Conservation (phyloP, 1,139 yeast species). For the Hansenula sp. region DNA sequence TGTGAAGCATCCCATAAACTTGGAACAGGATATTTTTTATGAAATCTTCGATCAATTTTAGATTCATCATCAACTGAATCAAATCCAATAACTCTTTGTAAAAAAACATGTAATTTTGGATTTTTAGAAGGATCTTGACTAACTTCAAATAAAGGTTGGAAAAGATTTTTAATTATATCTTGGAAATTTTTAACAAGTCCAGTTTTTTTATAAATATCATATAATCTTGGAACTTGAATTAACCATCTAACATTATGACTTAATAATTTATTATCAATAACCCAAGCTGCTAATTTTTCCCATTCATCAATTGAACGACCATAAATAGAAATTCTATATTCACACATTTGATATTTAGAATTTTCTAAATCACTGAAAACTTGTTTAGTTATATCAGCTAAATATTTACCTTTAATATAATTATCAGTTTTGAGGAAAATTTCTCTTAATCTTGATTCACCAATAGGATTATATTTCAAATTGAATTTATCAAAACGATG, state of each 20-base stretch:
- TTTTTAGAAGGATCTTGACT: conserved; percentile 77
- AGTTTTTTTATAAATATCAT: conserved; percentile 79
- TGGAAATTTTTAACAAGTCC: conserved; percentile 69
- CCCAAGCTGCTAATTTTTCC: conserved; percentile 95
- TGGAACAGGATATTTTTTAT: conserved; percentile 79
- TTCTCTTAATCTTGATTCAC: conserved; percentile 94
- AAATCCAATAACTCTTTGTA: conserved; percentile 94
- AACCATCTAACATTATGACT: conserved; percentile 97
- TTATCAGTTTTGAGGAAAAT: conserved; percentile 95
- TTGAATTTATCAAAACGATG: conserved; percentile 98
- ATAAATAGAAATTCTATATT: conserved; percentile 89
- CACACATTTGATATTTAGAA: conserved; percentile 95
- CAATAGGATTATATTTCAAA: conserved; percentile 95
- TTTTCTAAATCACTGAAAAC: conserved; percentile 91
- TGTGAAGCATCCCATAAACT: conserved; percentile 67
- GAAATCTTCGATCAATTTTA: conserved; percentile 77
- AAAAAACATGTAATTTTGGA: conserved; percentile 82
- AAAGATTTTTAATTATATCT: conserved; percentile 72
- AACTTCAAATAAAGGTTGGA: conserved; percentile 90
- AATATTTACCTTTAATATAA: conserved; percentile 78
- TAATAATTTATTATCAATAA: conserved; percentile 83
- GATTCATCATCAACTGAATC: conserved; percentile 99
- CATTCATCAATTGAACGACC: conserved; percentile 90
- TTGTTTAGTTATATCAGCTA: conserved; percentile 91
- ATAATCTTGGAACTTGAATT: conserved; percentile 89